These are phyloP conservation scores for Diophrys appendiculata DNA, from an alignment of 73 alveolate genomes.

Conservation along the genomic window DNA sequence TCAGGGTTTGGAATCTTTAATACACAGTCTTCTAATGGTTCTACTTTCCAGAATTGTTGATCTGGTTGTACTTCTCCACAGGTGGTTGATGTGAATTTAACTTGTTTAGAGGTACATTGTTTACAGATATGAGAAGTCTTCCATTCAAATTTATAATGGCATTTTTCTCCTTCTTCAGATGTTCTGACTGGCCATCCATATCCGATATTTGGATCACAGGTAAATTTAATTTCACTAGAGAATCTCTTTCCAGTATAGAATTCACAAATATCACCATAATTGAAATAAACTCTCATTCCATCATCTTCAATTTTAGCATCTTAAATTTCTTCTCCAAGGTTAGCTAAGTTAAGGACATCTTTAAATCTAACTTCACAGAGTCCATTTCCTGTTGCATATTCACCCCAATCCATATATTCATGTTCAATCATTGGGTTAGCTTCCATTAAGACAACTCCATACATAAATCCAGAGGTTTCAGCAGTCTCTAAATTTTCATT, in stretches of 20 bases:
- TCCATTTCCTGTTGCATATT: neutral
- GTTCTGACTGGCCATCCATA: neutral
- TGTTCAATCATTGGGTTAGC: neutral
- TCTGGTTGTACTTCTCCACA: neutral
- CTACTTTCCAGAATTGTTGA: neutral
- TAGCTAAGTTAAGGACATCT: neutral
- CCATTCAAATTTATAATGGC: neutral
- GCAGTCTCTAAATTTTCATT: neutral
- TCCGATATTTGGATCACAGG: neutral
- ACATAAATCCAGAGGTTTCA: neutral
- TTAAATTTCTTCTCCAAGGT: neutral
- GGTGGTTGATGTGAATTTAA: neutral
- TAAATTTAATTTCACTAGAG: neutral
- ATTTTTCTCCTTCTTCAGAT: neutral
- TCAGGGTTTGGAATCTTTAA: neutral
- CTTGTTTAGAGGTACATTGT: neutral
- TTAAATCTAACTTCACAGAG: neutral
- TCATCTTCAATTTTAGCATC: neutral
- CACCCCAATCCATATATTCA: neutral
- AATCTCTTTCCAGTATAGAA: neutral
- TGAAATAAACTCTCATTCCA: neutral
- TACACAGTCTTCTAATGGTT: neutral
- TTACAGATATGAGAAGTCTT: constrained; percentile 1
- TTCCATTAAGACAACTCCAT: neutral
- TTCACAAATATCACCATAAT: neutral